Base-by-base conservation (phyloP, 2,329 filamentous ascomycete species). In the Chaetomiaceae sp. region DNA sequence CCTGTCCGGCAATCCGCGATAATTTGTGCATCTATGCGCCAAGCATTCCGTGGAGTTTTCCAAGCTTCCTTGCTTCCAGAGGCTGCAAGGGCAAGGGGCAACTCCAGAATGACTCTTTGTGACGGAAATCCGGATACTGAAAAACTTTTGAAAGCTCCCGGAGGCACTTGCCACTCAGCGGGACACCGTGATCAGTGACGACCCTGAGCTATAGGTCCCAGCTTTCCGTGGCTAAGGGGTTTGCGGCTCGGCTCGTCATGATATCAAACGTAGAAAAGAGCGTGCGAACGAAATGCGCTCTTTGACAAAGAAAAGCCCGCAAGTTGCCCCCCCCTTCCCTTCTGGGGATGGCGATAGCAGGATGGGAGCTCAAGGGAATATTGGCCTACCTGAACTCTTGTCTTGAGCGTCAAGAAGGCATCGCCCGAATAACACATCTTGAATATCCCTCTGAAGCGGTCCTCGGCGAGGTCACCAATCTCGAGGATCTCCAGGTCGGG, bases 391-490 rank as follows among this genome's bases (percentile, higher is more conserved):
- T 99, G 94, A 59, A 99, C 94, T 72, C 90, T 84, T 54, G 94
- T 99, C 71, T 94, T 94, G 58, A 99, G 78, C 23, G 94, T 97
- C 72, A 99, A 73, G 68, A 91, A 97, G 27, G 94, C 92, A 73
- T 99, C 92, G 61, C 94, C 94, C 1, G 88, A 84, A 70, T 99
- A 99, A 69, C 87, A 92, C 92, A 99, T 97, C 72, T 97, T 97
- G 79, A 99, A 99, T 63, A 99, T 97, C 67, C 94, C 94, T 54
- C 94, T 82, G 71, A 99, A 99, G 48, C 92, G 81, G 75, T 99
- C 94, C 73, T 97, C 94, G 48, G 94, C 94, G 68, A 99, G 77
- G 71, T 99, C 94, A 53, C 94, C 94, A 71, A 99, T 95, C 76
- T 99, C 94, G 60, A 99, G 75, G 59, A 99, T 97, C 73, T 99